Evolutionary conservation across 805 yeast species (phyloP), one percentile per base, ranked within the genome.

Genomic region (Deakozyma indianensis): DNA sequence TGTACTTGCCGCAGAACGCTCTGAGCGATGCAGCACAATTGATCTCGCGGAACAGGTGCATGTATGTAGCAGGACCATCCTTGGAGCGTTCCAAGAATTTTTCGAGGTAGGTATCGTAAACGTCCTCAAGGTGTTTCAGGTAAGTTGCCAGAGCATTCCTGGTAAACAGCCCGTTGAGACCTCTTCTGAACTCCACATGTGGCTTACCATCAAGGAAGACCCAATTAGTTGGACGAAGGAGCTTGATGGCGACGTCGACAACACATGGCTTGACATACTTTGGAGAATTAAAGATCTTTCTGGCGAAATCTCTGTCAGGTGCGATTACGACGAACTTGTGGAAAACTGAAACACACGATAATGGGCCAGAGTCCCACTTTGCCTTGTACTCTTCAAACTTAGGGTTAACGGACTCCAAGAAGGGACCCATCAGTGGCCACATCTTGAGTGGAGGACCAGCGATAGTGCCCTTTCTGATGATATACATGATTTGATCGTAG

Each of bases 241-340:
- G 85, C 66, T 92, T 92, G 51, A 80, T 73, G 20, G 98, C 98
- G 45, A 87, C 97, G 61, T 92, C 98, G 52, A 92, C 98, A 49
- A 92, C 95, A 68, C 98, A 92, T 3, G 98, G 98, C 64, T 87
- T 87, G 50, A 87, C 96, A 59, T 73, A 92, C 42, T 77, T 73
- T 35, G 96, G 94, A 18, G 94, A 78, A 58, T 77, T 80, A 56
- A 90, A 72, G 49, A 87, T 77, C 57, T 88, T 88, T 62, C 96
- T 77, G 24, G 95, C 83, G 50, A 88, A 69, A 55, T 87, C 96
- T 59, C 95, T 78, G 23, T 80, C 72, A 11, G 92, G 79, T 4
- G 95, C 96, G 63, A 90, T 85, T 43, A 92, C 94, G 38, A 92
- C 98, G 59, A 90, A 90, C 68, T 92, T 92, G 71, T 92, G 98